Evolutionary conservation across 1,284 basidiomycete genomes (phyloP), one percentile per base, ranked within the genome.

Genomic region (Rhizoctonia solani): DNA sequence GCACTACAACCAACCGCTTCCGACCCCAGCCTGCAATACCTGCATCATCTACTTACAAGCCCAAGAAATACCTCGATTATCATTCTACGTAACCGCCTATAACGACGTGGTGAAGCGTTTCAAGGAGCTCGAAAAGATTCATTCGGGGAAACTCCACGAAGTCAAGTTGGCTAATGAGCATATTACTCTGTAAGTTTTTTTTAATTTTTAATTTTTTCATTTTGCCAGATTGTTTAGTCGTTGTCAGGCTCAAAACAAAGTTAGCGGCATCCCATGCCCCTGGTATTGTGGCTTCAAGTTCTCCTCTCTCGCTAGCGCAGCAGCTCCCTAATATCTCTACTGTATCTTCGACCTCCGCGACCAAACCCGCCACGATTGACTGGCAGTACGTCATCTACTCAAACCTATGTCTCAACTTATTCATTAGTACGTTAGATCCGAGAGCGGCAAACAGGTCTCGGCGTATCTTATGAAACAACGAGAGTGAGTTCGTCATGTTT

Each of bases 311-410:
- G 4, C 19, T 27, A n/a, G 29, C 29, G 4, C 61, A 65, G 16
- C 9, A 37, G 25, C 25, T 46, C 21, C 49, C 25, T 27, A 27
- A 41, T 37, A 13, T 27, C 49, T 23, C 41, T 6, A 59, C n/a
- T 23, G 50, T 23, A 3, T 41, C 61, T 5, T 37, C 61, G 14
- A 11, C 29, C 3, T n/a, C 61, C n/a, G 39, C 47, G 21, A 52
- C 37, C 46, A 49, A 50, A 42, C 34, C 8, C 37, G 16, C 16
- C 30, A 39, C 37, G 1, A 53, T 65, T n/a, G 39, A 65, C 27
- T 65, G 61, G 61, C 53, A 53, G 61, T 65, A 19, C 25, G 58
- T 65, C 9, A 6, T 53, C 19, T 32, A 32, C 14, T 30, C 5
- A 16, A 19, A 30, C 16, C 16, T 4, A 4, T 34, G 8, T 9